Base-by-base conservation (phyloP, 306 rosid species). In the Astragalus membranaceus region DNA sequence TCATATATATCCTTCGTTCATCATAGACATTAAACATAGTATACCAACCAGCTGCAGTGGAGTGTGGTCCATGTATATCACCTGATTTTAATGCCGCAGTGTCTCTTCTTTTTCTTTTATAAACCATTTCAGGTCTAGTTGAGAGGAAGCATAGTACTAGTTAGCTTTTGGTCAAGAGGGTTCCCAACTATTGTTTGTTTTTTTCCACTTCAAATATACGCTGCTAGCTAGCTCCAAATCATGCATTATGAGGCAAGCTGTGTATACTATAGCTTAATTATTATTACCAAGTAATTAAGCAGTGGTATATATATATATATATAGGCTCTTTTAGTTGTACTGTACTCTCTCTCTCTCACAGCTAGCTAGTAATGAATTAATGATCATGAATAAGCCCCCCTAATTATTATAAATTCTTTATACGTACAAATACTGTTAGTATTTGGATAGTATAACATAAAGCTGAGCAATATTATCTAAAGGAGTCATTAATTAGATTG, bases 31-130 rank as follows among this genome's bases (percentile, higher is more conserved):
- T n/a, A 26, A 3, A 26, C 30, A 26, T 26, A 26, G 30, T 26
- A 26, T 26, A 26, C 30, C 30, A 3, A 48, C 7, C 76, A 64
- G 74, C 59, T 53, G 64, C 48, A 50, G 76, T 82, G 72, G 30
- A 26, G 79, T 23, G 86, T 87, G 92, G 89, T 87, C 89, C 92
- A 70, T 66, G 81, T 26, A 26, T 75, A 63, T 63, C 58, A 79
- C 88, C 91, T 84, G 91, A 84, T 75, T 79, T 77, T 59, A 81
- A 81, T 78, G 78, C 79, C 33, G 69, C 49, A 49, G 55, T 50
- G 62, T 50, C 66, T 51, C 78, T 59, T 71, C 71, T 35, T 75
- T 75, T 67, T 43, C 70, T 63, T 75, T 67, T 48, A 43, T 63
- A 39, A 39, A 15, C 76, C 72, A 73, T 81, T 77, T 69, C 80